Percentiles rank a stretch among this genome's conserved stretches.
Evolutionary conservation across 2,329 filamentous ascomycete genomes (phyloP).

Genomic region (Huntiella savannae): DNA sequence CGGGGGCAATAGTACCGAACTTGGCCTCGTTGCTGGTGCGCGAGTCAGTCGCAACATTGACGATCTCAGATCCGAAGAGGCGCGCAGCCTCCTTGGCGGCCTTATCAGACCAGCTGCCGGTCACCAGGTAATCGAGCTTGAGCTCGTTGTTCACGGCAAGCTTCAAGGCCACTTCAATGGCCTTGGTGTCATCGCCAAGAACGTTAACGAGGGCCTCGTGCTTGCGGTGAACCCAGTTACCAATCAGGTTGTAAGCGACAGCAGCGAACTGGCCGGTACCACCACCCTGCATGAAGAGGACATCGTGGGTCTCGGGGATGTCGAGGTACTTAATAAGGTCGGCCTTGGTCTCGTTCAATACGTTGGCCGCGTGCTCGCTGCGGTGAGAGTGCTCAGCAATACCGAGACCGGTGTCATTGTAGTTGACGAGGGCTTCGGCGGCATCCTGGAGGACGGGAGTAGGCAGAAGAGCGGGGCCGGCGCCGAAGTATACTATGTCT

Average conservation of each 20-base stretch:
- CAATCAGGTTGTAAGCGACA: slow-evolving; percentile 65
- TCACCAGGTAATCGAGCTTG: slow-evolving; percentile 76
- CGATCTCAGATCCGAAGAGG: slow-evolving; percentile 55
- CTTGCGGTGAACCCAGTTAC: slow-evolving; percentile 59
- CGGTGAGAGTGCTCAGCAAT: slow-evolving; percentile 84
- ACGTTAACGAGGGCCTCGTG: slow-evolving; percentile 38
- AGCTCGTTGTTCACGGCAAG: slow-evolving; percentile 49
- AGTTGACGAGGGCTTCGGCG: slow-evolving; percentile 62
- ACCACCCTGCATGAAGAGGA: slow-evolving; percentile 74
- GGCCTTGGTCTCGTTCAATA: slow-evolving; percentile 61
- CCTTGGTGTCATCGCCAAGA: slow-evolving; percentile 29
- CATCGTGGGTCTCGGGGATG: slow-evolving; percentile 70
- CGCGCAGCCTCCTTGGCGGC: slow-evolving; percentile 66
- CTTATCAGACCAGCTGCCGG: slow-evolving; percentile 76
- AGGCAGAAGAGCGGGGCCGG: slow-evolving; percentile 73
- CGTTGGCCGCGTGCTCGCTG: slow-evolving; percentile 55
- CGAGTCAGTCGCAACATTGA: slow-evolving; percentile 61
- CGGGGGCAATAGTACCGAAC: slow-evolving; percentile 66
- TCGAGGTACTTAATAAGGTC: slow-evolving; percentile 57
- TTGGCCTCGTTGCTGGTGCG: slow-evolving; percentile 52
- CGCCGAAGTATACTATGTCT: slow-evolving; percentile 73
- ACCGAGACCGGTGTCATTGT: slow-evolving; percentile 60
- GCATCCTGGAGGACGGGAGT: slow-evolving; percentile 63
- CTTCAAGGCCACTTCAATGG: slow-evolving; percentile 33
- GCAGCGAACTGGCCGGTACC: slow-evolving; percentile 75